These are phyloP conservation scores for Diaporthe helianthi DNA, from an alignment of 2,329 filamentous ascomycete genomes.

Conservation along the genomic window DNA sequence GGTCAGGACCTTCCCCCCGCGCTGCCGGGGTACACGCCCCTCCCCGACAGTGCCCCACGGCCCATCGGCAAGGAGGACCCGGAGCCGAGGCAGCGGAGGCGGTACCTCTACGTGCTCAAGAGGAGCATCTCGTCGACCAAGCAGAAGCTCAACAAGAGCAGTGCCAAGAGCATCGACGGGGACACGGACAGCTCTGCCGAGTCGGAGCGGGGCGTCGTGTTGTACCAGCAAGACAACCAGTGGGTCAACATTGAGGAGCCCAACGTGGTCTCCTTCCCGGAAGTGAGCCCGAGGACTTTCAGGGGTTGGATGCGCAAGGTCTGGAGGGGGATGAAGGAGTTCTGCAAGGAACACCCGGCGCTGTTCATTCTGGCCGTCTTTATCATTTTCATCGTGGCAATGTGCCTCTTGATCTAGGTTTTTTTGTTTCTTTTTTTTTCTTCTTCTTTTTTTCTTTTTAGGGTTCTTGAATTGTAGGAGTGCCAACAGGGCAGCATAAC, in stretches of 20 bases:
- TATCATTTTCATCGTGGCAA: constrained; percentile 20
- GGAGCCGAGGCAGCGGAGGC: constrained; percentile 13
- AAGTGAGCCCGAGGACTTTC: background rate
- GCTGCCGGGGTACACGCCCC: constrained; percentile 15
- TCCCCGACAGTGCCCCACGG: background rate
- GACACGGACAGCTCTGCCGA: constrained; percentile 4
- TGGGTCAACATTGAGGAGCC: constrained; percentile 2
- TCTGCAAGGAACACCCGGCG: constrained; percentile 11
- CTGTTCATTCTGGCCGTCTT: constrained; percentile 26
- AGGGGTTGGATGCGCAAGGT: constrained; percentile 17
- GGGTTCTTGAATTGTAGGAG: background rate
- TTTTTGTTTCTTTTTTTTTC: background rate
- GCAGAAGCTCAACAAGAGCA: constrained; percentile 14
- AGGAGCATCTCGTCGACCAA: constrained; percentile 21
- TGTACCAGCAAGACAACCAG: constrained; percentile 24
- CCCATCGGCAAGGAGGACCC: background rate
- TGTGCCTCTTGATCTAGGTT: constrained; percentile 28
- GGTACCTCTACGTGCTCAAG: constrained; percentile 25
- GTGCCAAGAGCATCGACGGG: background rate
- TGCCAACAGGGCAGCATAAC: background rate
- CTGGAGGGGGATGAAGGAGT: constrained; percentile 11
- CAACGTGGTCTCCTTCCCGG: background rate
- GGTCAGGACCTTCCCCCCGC: background rate
- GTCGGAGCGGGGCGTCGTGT: constrained; percentile 15
- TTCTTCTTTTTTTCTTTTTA: background rate